Evolutionary conservation across 257 asterid species (phyloP).

Genomic region (Primulina tabacum): DNA sequence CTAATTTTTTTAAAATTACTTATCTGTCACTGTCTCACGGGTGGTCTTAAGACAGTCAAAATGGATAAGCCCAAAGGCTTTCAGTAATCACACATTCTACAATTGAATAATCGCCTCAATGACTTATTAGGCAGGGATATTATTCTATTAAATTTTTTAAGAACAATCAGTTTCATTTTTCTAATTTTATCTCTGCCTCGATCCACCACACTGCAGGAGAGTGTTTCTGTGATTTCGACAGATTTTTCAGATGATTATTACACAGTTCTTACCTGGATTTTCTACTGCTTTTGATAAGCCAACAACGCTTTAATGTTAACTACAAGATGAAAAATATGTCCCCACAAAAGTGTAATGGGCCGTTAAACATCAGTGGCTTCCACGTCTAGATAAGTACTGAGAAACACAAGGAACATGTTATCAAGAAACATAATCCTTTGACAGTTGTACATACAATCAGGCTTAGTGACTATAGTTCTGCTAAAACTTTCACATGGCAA

Average conservation of each 20-base stretch:
- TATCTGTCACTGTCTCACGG: background rate
- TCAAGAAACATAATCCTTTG: too few relatives aligned
- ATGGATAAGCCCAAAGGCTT: background rate
- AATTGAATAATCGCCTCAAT: too few relatives aligned
- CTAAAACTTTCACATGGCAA: background rate
- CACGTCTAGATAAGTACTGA: background rate
- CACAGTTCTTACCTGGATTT: background rate
- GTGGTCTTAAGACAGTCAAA: background rate
- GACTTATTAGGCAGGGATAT: background rate
- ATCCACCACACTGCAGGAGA: background rate
- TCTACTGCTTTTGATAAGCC: background rate
- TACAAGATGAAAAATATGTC: background rate
- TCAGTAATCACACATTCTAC: background rate
- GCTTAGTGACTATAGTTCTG: background rate
- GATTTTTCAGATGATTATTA: too few relatives aligned
- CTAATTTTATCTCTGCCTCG: too few relatives aligned
- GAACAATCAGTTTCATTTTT: too few relatives aligned
- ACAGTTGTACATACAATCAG: background rate
- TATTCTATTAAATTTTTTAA: too few relatives aligned
- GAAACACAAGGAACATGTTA: background rate
- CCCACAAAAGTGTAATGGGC: background rate
- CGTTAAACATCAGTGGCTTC: background rate
- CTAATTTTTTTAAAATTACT: too few relatives aligned
- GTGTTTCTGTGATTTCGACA: background rate
- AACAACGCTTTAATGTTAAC: background rate